Conservation (phyloP, 345 rosid species). For the Anacardium occidentale region DNA sequence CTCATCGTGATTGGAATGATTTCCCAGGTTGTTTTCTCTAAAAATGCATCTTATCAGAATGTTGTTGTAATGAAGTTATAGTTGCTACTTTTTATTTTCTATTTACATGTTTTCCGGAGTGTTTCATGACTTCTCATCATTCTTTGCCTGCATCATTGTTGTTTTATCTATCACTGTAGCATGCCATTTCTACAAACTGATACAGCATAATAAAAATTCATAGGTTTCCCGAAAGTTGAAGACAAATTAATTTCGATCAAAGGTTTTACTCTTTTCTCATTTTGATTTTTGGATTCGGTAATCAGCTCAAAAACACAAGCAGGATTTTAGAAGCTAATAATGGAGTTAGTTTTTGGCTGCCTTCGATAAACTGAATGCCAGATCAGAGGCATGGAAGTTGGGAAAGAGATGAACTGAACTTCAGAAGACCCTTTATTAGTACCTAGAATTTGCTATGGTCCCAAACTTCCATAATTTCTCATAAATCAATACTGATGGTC, state of each 20-base stretch:
- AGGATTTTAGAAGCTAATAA: no score
- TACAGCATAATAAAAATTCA: not conserved
- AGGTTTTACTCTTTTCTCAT: not conserved
- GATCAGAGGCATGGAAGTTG: no score
- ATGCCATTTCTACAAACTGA: not conserved
- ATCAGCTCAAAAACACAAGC: not conserved
- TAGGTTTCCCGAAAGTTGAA: not conserved
- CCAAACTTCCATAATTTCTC: no score
- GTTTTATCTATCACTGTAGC: not conserved
- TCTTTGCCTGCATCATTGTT: not conserved
- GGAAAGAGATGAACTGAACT: no score
- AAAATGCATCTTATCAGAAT: not conserved
- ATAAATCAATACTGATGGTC: no score
- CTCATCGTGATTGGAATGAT: conserved; percentile 96
- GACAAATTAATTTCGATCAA: not conserved
- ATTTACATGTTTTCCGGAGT: not conserved
- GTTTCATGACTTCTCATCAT: not conserved
- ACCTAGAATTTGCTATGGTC: no score
- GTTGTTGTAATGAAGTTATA: not conserved
- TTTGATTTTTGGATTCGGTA: not conserved
- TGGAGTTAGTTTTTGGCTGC: no score
- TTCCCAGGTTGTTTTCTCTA: conserved; percentile 63
- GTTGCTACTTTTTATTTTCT: not conserved
- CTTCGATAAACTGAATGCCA: no score
- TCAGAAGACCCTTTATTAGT: no score